These are phyloP conservation scores for Neonectria ditissima DNA, from an alignment of 2,329 filamentous ascomycete species.

Conservation along the genomic window DNA sequence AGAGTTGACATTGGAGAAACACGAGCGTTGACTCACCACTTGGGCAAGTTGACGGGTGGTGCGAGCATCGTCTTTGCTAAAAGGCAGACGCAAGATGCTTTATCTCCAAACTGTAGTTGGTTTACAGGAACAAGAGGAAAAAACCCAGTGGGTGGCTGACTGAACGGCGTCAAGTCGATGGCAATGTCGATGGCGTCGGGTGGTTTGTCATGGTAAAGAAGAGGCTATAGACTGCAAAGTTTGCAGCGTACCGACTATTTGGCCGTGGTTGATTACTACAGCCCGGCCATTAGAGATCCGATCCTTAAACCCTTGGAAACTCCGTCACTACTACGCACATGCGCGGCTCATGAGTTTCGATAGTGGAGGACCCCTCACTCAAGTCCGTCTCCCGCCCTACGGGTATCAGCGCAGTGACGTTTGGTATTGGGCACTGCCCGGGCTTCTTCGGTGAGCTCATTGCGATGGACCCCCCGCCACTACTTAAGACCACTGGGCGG, in stretches of 20 bases:
- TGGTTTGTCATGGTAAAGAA: slow-evolving; percentile 14
- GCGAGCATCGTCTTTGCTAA: slow-evolving; percentile 56
- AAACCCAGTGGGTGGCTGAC: neutral
- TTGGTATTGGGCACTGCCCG: neutral
- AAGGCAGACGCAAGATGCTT: neutral
- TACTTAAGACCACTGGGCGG: neutral
- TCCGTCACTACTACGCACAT: slow-evolving; percentile 2
- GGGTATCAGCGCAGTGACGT: neutral
- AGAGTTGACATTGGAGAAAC: neutral
- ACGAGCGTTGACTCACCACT: slow-evolving; percentile 60
- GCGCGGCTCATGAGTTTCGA: neutral
- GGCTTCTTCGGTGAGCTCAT: neutral
- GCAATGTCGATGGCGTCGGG: slow-evolving; percentile 1
- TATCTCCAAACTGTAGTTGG: neutral
- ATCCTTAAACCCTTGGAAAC: slow-evolving; percentile 11
- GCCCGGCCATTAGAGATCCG: slow-evolving; percentile 3
- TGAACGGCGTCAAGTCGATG: neutral
- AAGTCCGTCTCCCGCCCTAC: neutral
- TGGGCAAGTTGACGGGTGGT: slow-evolving; percentile 66
- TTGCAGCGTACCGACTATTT: neutral
- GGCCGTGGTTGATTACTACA: slow-evolving; percentile 17
- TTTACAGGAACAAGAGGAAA: neutral
- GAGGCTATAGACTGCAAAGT: slow-evolving; percentile 16
- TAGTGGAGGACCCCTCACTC: neutral
- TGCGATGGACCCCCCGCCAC: no score